A percentile compares a stretch with the other conserved stretches of the same genome.
These are phyloP conservation scores for Collybia nuda DNA, from an alignment of 768 basidiomycete species.

Conservation along the genomic window DNA sequence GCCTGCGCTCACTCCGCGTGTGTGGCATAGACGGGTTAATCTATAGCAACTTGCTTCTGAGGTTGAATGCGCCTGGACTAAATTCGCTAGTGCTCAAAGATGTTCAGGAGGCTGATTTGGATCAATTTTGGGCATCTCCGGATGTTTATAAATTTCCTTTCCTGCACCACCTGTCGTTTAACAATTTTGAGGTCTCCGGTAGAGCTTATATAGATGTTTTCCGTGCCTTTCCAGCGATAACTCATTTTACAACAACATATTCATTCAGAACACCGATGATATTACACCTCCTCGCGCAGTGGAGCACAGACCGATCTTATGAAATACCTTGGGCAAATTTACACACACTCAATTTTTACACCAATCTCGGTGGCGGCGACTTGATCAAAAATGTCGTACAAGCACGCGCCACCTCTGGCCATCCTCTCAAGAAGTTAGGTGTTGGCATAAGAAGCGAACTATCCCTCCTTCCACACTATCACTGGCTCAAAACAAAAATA, in stretches of 20 bases:
- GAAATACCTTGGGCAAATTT: conserved; percentile 34
- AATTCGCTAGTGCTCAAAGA: conserved; percentile 42
- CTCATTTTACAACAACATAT: conserved; percentile 27
- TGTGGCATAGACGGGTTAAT: conserved; percentile 34
- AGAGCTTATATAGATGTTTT: conserved; percentile 28
- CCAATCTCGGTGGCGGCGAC: conserved; percentile 23
- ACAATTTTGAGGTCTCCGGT: conserved; percentile 38
- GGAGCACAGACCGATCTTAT: not conserved
- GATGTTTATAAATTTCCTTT: conserved; percentile 26
- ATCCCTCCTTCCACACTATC: conserved; percentile 9
- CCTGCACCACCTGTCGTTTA: conserved; percentile 36
- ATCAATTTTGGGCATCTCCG: conserved; percentile 28
- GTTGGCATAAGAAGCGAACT: conserved; percentile 22
- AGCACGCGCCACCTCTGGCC: conserved; percentile 19
- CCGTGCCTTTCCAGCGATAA: conserved; percentile 30
- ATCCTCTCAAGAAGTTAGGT: conserved; percentile 27
- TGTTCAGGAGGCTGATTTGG: conserved; percentile 40
- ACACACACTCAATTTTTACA: conserved; percentile 25
- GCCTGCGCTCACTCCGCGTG: conserved; percentile 40
- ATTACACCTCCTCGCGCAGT: conserved; percentile 24
- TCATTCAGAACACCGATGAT: conserved; percentile 21
- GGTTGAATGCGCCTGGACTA: conserved; percentile 37
- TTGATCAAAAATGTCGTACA: conserved; percentile 23
- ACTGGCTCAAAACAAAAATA: conserved; percentile 14
- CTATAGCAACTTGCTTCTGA: conserved; percentile 36